Percentiles rank a stretch among this genome's conserved stretches.
Conservation (phyloP, 805 yeast species). For the Ogataea wickerhamii region DNA sequence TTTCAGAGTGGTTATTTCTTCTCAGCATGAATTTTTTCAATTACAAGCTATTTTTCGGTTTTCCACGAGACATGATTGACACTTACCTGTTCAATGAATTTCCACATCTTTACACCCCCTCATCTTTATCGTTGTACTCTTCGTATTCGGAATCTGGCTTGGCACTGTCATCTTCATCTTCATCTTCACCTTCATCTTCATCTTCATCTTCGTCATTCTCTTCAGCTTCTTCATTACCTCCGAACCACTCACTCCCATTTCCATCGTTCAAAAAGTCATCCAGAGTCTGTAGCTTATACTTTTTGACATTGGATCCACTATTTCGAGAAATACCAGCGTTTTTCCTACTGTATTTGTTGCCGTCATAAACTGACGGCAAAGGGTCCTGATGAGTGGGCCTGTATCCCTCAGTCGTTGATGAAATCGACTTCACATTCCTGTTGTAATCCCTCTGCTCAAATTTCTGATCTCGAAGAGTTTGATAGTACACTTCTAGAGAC, state of each 20-base stretch:
- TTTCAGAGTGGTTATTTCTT: no score
- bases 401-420: slow-evolving; percentile 9
- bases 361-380: neutral
- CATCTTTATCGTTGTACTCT: slow-evolving; percentile 15
- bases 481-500: slow-evolving; percentile 25
- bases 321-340: neutral
- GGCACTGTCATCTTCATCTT: slow-evolving; percentile 32
- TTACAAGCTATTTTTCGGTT: neutral
- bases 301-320: slow-evolving; percentile 24
- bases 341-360: neutral
- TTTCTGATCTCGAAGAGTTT: slow-evolving; percentile 30
- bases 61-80: slow-evolving; percentile 1
- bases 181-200: slow-evolving; percentile 28
- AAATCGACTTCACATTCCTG: slow-evolving; percentile 26
- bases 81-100: neutral
- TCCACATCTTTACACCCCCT: no score
- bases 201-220: slow-evolving; percentile 14
- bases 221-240: slow-evolving; percentile 22
- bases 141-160: slow-evolving; percentile 27
- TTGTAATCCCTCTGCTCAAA: slow-evolving; percentile 39
- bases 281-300: slow-evolving; percentile 66
- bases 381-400: neutral
- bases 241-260: slow-evolving; percentile 40
- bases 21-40: slow-evolving; percentile 2
- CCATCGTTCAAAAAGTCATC: slow-evolving; percentile 67